phyloP scores from a whole-genome alignment of 139 green algal species.

The Micractinium sp. region DNA sequence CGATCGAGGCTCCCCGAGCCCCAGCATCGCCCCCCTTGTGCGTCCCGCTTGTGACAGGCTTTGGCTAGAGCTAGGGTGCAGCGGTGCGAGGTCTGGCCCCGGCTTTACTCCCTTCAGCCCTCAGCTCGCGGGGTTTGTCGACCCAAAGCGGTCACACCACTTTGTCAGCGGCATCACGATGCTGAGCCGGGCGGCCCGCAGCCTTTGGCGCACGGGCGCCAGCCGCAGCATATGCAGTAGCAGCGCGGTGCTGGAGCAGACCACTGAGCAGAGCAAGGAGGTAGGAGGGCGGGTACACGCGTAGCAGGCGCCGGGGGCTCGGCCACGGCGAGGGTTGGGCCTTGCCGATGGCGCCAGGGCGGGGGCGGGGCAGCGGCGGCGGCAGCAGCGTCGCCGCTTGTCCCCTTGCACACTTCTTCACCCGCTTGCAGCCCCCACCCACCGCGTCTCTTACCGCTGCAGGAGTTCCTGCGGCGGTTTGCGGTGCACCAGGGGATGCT shows the following conservation, averaged over 20 bases:
- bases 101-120: neutral
- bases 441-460: neutral
- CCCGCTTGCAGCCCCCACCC: neutral
- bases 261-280: conserved; percentile 44
- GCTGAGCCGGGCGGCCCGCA: conserved; percentile 34
- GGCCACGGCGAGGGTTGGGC: conserved; percentile 7
- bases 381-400: neutral
- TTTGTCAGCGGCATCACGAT: neutral
- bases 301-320: neutral
- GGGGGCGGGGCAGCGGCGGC: neutral
- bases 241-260: conserved; percentile 35
- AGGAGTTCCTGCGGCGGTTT: conserved; percentile 63
- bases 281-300: conserved; percentile 7
- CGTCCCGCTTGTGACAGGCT: too few species aligned
- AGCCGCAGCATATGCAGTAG: conserved; percentile 35
- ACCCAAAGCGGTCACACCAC: too few species aligned
- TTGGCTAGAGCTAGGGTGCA: neutral
- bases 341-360: neutral
- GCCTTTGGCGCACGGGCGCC: conserved; percentile 22
- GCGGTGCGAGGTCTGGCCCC: neutral
- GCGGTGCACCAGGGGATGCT: conserved; percentile 39
- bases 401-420: neutral
- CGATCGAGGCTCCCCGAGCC: too few species aligned
- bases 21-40: too few species aligned
- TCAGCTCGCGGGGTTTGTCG: too few species aligned